Base-by-base conservation (phyloP, 352 stramenopile species). In the Phytophthora europaea region DNA sequence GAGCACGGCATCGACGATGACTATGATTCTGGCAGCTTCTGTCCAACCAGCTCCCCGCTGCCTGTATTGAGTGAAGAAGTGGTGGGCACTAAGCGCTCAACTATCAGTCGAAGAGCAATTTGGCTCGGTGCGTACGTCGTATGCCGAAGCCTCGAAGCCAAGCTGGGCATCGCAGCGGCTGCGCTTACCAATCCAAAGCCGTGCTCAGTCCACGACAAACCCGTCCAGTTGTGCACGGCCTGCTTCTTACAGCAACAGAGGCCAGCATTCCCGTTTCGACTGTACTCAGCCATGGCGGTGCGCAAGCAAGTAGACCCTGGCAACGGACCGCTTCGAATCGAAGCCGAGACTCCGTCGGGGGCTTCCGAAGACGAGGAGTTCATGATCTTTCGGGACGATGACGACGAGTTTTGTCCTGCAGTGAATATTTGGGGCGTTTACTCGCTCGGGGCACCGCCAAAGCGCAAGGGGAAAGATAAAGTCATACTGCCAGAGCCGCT, bases 71-170 rank as follows among this genome's bases (percentile, higher is more conserved):
- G n/a, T 33, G 61, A 67, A 66, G 50, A 70, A 31, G 6, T 45
- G 9, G 9, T 38, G 18, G 56, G 28, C 50, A 54, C 1, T 15
- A 70, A 61, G 13, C 48, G 48, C 58, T 34, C 55, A 9, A 61
- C 50, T 20, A 18, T 36, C 13, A 47, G 23, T 13, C 61, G 53
- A 59, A 54, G 50, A 48, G 52, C 53, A 23, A 73, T 92, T 40
- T 92, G 83, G 83, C 73, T 92, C 1, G 83, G 83, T 6, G 12
- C 82, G 7, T 88, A 79, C 48, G 48, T 61, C 12, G 53, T 84
- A 3, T 89, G 81, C 23, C 72, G 70, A 4, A 74, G 76, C 0
- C 61, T 92, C 6, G 64, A 84, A 28, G 71, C 76, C 13, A 83
- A 76, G 26, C 70, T 90, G 0, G 79, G 62, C 0, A 47, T 84